Base-by-base conservation (phyloP, 2,329 filamentous ascomycete genomes). In the Berkeleyomyces basicola region DNA sequence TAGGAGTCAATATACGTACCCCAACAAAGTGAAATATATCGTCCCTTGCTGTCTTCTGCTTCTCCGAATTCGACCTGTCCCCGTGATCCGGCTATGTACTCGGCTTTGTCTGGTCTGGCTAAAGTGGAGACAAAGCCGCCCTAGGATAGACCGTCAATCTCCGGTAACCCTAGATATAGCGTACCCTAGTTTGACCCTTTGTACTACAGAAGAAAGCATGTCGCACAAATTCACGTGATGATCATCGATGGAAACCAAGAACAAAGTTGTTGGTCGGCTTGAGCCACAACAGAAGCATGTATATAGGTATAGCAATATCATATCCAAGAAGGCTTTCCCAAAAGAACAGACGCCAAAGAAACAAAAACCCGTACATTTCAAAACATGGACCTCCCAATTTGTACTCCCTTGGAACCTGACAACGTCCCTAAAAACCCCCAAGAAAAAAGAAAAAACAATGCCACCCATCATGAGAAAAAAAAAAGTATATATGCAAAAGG, bases 381-480 rank as follows among this genome's bases (percentile, higher is more conserved):
- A 23, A 43, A 43, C 37, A 39, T 9, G 51, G 16, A 51, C 43
- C 39, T 43, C 39, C 36, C 7, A 63, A 31, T 14, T n/a, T 37
- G 39, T 37, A 58, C 37, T 16, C 23, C 53, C 16, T 37, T 36
- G n/a, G 31, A 47, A 60, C 16, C 40, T 60, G 16, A 53, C 16
- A 53, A 42, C 44, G 57, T 23, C 23, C 23, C 23, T 23, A 23
- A 23, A 23, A 23, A 23, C 23, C 23, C 23, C 23, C 23, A 37
- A 58, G 44, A 57, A 47, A 33, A 49, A 43, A 46, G 36, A 43
- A 16, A 58, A 36, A 43, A 64, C 39, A 61, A 58, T 23, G 37
- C 61, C 55, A 44, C 60, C 60, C 60, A 62, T 57, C n/a, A 58
- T 61, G 11, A 59, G 23, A 47, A 39, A 49, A 55, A 42, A 57